Evolutionary conservation across 78 protist species (phyloP).

Genomic region (Dictyostelium brefeldianum): DNA sequence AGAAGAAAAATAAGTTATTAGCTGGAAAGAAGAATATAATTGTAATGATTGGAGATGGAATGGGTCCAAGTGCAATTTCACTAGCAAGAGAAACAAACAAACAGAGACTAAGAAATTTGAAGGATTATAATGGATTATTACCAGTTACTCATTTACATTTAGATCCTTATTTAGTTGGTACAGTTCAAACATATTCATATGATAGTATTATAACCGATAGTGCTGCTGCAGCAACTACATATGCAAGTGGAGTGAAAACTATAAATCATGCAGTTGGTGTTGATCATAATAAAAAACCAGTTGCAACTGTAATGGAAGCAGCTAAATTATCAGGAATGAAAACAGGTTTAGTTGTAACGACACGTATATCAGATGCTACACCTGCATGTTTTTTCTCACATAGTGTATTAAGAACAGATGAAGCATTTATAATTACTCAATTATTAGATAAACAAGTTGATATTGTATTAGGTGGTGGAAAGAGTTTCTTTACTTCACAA

Average conservation of each 20-base stretch:
- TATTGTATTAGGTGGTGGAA: slow-evolving; percentile 66
- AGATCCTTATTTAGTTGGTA: slow-evolving; percentile 62
- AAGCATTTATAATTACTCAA: slow-evolving; percentile 72
- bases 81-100: slow-evolving; percentile 25
- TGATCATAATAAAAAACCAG: slow-evolving; percentile 53
- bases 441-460: slow-evolving; percentile 19
- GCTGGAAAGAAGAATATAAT: slow-evolving; percentile 20
- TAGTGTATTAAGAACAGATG: background rate
- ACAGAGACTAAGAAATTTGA: background rate
- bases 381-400: slow-evolving; percentile 81
- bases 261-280: slow-evolving; percentile 83
- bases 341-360: slow-evolving; percentile 85
- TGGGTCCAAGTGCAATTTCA: slow-evolving; percentile 53
- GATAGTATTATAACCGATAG: slow-evolving; percentile 74
- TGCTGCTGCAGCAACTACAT: slow-evolving; percentile 92
- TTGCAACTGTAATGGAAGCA: slow-evolving; percentile 82
- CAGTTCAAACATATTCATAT: slow-evolving; percentile 28
- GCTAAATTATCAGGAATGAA: slow-evolving; percentile 65
- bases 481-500: background rate
- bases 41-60: slow-evolving; percentile 79
- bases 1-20: background rate
- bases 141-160: background rate
- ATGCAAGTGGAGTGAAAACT: slow-evolving; percentile 81
- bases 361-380: slow-evolving; percentile 88
- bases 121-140: too few relatives aligned